These are phyloP conservation scores for Davidsoniella virescens DNA, from an alignment of 2,329 filamentous ascomycete species.

Conservation along the genomic window DNA sequence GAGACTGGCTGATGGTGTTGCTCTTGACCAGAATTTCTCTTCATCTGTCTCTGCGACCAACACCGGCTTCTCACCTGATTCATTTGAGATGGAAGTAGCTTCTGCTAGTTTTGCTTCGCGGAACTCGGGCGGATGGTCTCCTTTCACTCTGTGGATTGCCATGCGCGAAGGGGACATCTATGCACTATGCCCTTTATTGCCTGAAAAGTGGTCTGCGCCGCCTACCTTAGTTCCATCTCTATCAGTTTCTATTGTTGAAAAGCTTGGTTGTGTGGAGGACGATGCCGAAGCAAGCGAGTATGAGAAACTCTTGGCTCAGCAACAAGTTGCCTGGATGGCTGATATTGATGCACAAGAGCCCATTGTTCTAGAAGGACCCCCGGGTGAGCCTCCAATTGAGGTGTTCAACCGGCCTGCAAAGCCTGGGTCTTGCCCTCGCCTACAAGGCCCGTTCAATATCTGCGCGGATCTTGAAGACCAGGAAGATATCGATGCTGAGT, in stretches of 20 bases:
- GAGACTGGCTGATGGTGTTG: slow-evolving; percentile 73
- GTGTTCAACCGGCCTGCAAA: slow-evolving; percentile 40
- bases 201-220: slow-evolving; percentile 68
- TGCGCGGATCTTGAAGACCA: slow-evolving; percentile 38
- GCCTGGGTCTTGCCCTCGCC: slow-evolving; percentile 40
- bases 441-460: slow-evolving; percentile 47
- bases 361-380: slow-evolving; percentile 31
- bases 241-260: slow-evolving; percentile 66
- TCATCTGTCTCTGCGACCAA: slow-evolving; percentile 58
- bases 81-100: slow-evolving; percentile 85
- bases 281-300: slow-evolving; percentile 36
- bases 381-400: slow-evolving; percentile 34
- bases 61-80: slow-evolving; percentile 75
- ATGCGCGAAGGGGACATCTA: slow-evolving; percentile 91
- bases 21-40: slow-evolving; percentile 65
- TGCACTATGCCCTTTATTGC: slow-evolving; percentile 77
- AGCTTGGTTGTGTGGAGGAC: slow-evolving; percentile 46
- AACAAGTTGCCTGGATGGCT: slow-evolving; percentile 52
- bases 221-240: slow-evolving; percentile 65
- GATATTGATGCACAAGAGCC: slow-evolving; percentile 49
- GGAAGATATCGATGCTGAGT: slow-evolving; percentile 37
- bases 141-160: slow-evolving; percentile 94
- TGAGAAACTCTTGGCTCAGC: slow-evolving; percentile 41
- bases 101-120: slow-evolving; percentile 62
- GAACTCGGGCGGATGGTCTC: slow-evolving; percentile 69